Conservation (phyloP, 208 protist species). For the Polymyxa betae region DNA sequence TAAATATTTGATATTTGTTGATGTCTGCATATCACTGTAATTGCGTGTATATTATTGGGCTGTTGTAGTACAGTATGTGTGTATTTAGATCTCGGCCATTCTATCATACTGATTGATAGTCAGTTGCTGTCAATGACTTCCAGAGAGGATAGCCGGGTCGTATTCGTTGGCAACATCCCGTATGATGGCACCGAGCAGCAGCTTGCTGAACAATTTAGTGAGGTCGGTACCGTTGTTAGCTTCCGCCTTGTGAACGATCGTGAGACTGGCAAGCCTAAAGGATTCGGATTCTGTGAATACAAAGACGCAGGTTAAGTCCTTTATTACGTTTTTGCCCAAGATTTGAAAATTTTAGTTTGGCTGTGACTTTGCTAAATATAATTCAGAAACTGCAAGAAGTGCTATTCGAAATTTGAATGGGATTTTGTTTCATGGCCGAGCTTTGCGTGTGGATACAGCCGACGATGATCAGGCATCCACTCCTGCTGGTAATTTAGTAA, state of each 20-base stretch:
- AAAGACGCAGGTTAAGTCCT: no score
- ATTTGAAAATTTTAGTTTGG: no score
- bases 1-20: no score
- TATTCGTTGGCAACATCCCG: conserved; percentile 55
- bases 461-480: conserved; percentile 16
- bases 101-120: no score
- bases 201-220: conserved; percentile 31
- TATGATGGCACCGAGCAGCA: conserved; percentile 55
- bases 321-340: no score
- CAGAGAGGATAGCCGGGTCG: neutral
- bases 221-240: conserved; percentile 45
- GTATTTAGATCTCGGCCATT: no score
- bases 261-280: conserved; percentile 41
- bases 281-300: conserved; percentile 20
- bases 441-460: neutral
- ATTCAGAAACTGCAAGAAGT: conserved; percentile 51
- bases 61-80: no score
- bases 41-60: no score
- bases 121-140: neutral
- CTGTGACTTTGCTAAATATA: no score
- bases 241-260: conserved; percentile 28
- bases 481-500: neutral
- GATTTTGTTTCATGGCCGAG: conserved; percentile 25
- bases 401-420: conserved; percentile 54
- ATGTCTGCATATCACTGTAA: no score